These are phyloP conservation scores for Taiozyma sp. DNA, from an alignment of 1,139 yeast genomes.

Conservation along the genomic window DNA sequence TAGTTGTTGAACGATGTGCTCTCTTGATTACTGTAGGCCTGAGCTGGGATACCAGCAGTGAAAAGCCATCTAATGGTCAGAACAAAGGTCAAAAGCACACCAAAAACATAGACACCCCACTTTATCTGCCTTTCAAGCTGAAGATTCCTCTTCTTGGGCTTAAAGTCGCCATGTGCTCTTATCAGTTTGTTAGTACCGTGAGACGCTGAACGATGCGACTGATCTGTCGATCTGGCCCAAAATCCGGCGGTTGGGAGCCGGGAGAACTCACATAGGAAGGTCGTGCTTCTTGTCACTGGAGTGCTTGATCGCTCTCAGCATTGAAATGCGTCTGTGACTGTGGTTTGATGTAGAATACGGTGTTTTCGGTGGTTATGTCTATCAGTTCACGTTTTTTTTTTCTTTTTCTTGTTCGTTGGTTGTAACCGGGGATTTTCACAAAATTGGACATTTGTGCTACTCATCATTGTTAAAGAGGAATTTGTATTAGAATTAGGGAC, in stretches of 20 bases:
- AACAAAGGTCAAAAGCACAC: slow-evolving; percentile 2
- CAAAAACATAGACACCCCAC: slow-evolving; percentile 1
- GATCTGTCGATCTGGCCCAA: neutral
- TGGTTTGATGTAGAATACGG: neutral
- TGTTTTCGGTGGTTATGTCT: neutral
- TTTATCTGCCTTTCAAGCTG: neutral
- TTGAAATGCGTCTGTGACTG: neutral
- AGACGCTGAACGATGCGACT: neutral
- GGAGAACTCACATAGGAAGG: slow-evolving; percentile 34
- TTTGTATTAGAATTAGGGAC: too few species aligned
- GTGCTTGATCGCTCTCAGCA: slow-evolving; percentile 22
- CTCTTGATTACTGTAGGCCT: slow-evolving; percentile 21
- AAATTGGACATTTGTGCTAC: neutral
- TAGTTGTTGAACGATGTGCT: slow-evolving; percentile 30
- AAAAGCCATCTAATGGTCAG: neutral
- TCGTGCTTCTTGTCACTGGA: slow-evolving; percentile 40
- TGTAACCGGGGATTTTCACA: neutral
- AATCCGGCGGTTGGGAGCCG: slow-evolving; percentile 9
- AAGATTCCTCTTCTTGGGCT: neutral
- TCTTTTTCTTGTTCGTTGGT: neutral
- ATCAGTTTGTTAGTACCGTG: neutral
- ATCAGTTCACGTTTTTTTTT: too few species aligned
- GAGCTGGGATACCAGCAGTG: slow-evolving; percentile 8
- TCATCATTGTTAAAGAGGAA: too few species aligned
- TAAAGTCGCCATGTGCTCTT: neutral